phyloP scores from a whole-genome alignment of 371 early-diverging fungal species.

The Syncephalastrum sp. region DNA sequence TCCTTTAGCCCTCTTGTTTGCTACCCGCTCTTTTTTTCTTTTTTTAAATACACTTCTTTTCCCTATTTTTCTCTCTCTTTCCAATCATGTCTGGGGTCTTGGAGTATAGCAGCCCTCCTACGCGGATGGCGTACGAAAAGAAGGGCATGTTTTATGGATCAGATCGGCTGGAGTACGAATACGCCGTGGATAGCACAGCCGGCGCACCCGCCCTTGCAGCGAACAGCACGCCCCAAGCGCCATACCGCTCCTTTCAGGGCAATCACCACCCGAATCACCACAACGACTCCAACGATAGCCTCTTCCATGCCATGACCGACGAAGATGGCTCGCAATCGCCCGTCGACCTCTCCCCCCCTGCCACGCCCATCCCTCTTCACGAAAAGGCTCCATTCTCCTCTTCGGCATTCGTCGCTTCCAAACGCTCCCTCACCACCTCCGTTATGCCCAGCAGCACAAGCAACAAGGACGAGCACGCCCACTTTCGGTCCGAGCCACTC shows the following conservation, averaged over 20 bases:
- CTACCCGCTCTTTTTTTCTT: slow-evolving; percentile 9
- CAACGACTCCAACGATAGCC: slow-evolving; percentile 9
- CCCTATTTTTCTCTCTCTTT: slow-evolving; percentile 1
- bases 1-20: not conserved
- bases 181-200: slow-evolving; percentile 4
- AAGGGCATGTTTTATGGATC: slow-evolving; percentile 1
- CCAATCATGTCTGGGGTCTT: not conserved
- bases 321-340: slow-evolving; percentile 10
- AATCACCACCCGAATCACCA: slow-evolving; percentile 1
- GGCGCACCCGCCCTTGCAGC: slow-evolving; percentile 7
- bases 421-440: slow-evolving; percentile 21
- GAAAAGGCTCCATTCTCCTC: slow-evolving; percentile 4
- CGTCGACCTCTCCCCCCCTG: slow-evolving; percentile 23
- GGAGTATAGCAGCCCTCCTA: slow-evolving; percentile 1
- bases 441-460: slow-evolving; percentile 12
- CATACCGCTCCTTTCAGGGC: slow-evolving; percentile 3
- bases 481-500: slow-evolving; percentile 5
- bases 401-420: slow-evolving; percentile 8
- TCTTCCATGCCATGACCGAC: slow-evolving; percentile 4
- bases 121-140: not conserved
- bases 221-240: slow-evolving; percentile 11
- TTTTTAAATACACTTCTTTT: slow-evolving; percentile 8
- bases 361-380: slow-evolving; percentile 20
- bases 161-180: not conserved
- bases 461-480: slow-evolving; percentile 10